Evolutionary conservation across 2,329 filamentous ascomycete genomes (phyloP).

Genomic region (Fusarium armeniacum): DNA sequence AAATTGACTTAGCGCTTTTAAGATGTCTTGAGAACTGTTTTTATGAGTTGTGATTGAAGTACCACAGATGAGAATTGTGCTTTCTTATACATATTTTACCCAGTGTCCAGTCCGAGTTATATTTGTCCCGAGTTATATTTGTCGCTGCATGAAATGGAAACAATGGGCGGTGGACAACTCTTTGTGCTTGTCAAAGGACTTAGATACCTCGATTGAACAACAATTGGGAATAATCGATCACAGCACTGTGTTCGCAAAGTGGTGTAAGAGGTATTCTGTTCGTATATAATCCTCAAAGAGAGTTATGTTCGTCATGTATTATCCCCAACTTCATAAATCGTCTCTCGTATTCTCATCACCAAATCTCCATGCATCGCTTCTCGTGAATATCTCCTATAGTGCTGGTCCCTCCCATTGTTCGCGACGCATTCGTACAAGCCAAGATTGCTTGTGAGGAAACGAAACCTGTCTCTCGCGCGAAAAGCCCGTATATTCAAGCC

Average conservation of each 20-base stretch:
- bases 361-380: neutral
- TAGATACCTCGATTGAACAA: neutral
- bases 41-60: neutral
- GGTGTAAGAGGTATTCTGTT: neutral
- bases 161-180: neutral
- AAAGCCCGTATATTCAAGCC: conserved; percentile 82
- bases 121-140: neutral
- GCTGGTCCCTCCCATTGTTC: conserved; percentile 83
- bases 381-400: conserved; percentile 55
- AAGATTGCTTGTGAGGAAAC: conserved; percentile 93
- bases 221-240: accelerated
- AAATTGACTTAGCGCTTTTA: neutral
- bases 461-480: conserved; percentile 87
- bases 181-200: neutral
- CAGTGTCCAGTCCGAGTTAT: neutral
- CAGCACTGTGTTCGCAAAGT: neutral
- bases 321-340: conserved; percentile 22
- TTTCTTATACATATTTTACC: neutral
- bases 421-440: conserved; percentile 82
- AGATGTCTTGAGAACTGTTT: neutral
- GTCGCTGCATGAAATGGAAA: neutral
- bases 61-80: neutral
- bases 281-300: neutral
- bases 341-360: conserved; percentile 36
- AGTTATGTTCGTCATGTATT: neutral